These are phyloP conservation scores for Plasmodium adleri DNA, from an alignment of 169 alveolate genomes.

Conservation along the genomic window DNA sequence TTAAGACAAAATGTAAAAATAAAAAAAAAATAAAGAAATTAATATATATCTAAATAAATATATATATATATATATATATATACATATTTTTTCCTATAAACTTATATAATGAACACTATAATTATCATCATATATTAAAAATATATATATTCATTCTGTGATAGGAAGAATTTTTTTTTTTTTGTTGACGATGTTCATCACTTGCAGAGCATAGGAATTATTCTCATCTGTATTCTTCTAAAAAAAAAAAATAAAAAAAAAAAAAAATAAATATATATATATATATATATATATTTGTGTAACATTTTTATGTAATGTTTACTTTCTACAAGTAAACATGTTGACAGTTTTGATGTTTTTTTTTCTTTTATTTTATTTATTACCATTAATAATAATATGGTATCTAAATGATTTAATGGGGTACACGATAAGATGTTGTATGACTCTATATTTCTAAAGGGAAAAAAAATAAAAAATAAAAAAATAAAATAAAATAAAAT, in stretches of 20 bases:
- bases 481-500: background rate
- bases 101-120: no score
- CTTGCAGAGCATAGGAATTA: slow-evolving; percentile 29
- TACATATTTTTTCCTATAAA: no score
- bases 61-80: no score
- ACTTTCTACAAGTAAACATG: background rate
- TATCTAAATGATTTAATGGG: slow-evolving; percentile 64
- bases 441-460: slow-evolving; percentile 9
- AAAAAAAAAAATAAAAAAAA: background rate
- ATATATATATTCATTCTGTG: background rate
- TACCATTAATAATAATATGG: slow-evolving; percentile 36
- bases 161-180: slow-evolving; percentile 28
- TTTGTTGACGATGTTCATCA: slow-evolving; percentile 48
- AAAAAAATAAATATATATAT: background rate
- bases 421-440: slow-evolving; percentile 38
- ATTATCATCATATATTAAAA: no score
- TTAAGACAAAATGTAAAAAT: no score
- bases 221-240: slow-evolving; percentile 10
- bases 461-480: background rate
- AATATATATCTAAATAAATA: no score
- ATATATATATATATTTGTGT: background rate
- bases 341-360: slow-evolving; percentile 2
- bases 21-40: no score
- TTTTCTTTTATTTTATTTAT: slow-evolving; percentile 11
- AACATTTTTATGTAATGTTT: background rate